These are phyloP conservation scores for Aspergillus wentii DNA, from an alignment of 495 filamentous ascomycete genomes.

Conservation along the genomic window DNA sequence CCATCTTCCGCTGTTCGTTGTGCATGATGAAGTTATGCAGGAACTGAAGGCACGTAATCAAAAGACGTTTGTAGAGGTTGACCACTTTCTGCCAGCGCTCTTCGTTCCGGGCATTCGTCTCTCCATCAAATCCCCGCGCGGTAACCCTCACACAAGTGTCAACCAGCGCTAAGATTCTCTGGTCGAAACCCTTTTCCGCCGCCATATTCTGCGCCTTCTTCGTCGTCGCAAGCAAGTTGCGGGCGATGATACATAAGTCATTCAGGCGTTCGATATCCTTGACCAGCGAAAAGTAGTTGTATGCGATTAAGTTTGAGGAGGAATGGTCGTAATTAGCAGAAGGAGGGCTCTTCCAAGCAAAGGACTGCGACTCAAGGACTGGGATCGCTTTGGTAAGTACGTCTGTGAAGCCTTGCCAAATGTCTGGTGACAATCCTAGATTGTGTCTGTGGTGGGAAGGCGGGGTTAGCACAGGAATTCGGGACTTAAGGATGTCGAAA, in stretches of 20 bases:
- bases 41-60: conserved; percentile 86
- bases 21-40: conserved; percentile 89
- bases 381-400: conserved; percentile 57
- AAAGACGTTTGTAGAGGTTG: conserved; percentile 74
- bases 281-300: conserved; percentile 67
- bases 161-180: conserved; percentile 76
- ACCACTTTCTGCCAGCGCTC: conserved; percentile 71
- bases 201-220: conserved; percentile 85
- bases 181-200: conserved; percentile 70
- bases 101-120: conserved; percentile 59
- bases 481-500: background rate
- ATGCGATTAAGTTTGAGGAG: conserved; percentile 67
- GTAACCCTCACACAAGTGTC: conserved; percentile 83
- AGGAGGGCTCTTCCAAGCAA: conserved; percentile 53
- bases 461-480: conserved; percentile 1
- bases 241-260: conserved; percentile 75
- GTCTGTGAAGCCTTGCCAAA: conserved; percentile 65
- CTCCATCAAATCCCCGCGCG: conserved; percentile 83
- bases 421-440: conserved; percentile 55
- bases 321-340: conserved; percentile 51
- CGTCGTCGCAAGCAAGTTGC: conserved; percentile 78
- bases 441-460: conserved; percentile 19
- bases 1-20: conserved; percentile 86
- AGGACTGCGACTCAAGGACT: conserved; percentile 58
- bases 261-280: conserved; percentile 81